Evolutionary conservation across 352 stramenopile genomes (phyloP), one percentile per base, ranked within the genome.

Genomic region (Nothophytophthora sp.): DNA sequence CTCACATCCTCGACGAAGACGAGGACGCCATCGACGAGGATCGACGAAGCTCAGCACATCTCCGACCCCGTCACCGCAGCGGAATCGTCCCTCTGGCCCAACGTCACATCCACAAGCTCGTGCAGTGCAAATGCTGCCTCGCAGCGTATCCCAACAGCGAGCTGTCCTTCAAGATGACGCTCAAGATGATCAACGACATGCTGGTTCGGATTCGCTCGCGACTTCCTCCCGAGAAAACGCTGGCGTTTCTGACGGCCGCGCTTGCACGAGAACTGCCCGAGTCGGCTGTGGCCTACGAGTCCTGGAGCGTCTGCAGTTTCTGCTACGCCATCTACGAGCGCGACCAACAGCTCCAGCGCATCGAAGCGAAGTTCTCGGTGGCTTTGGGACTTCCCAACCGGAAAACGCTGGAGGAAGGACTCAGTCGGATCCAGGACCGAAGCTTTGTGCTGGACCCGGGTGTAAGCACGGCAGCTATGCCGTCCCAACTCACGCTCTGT

Each of bases 111-210:
- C 72, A 71, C 44, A 91, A 89, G 34, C 67, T 92, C 4, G 51
- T 76, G 4, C 81, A 86, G 50, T 94, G 83, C 64, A 94, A 94
- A 35, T 90, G 82, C 51, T 94, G 83, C 48, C 62, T 86, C 15
- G 77, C 77, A 10, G 67, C 73, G 24, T 89, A 94, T 54, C 76
- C 76, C 1, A 88, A 81, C 32, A 63, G 51, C n/a, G 83, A 94
- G 46, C 60, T 94, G 7, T 74, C 79, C 12, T 94, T 87, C 76
- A 94, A 92, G 45, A 94, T 94, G 83, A 94, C 83, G 24, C 58
- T 90, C 41, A 90, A 91, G 50, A 94, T 94, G 83, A 92, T 94
- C 37, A 84, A 77, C 48, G 83, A 94, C 38, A 94, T 81, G 69
- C 75, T 92, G 0, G 36, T 82, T 9, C 73, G 83, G 8, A 75